Conservation (phyloP, 108 stramenopile genomes). For the Skeletonema marinoi region DNA sequence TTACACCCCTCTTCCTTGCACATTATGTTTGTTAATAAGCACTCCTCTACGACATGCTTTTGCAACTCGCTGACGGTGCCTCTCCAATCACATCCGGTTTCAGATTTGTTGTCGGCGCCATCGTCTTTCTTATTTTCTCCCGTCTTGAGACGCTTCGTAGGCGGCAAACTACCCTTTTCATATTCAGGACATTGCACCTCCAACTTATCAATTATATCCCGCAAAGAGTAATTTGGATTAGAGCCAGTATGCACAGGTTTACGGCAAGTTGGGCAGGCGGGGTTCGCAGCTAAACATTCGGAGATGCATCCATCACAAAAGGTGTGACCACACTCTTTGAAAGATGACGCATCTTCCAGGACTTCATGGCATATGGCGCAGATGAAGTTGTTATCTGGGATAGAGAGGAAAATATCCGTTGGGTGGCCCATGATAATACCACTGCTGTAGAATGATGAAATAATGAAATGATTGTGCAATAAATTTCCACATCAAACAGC, state of each 20-base stretch:
- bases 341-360: background rate
- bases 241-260: conserved; percentile 8
- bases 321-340: conserved; percentile 26
- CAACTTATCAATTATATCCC: conserved; percentile 5
- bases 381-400: background rate
- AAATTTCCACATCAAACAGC: too few species aligned
- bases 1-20: background rate
- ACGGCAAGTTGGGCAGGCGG: conserved; percentile 15
- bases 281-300: background rate
- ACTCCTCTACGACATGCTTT: background rate
- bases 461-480: too few species aligned
- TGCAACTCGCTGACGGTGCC: background rate
- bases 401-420: conserved; percentile 2
- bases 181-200: background rate
- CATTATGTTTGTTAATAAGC: background rate
- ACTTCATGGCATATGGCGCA: conserved; percentile 23
- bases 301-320: conserved; percentile 17
- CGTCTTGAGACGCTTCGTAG: background rate
- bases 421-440: background rate
- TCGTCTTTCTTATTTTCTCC: background rate
- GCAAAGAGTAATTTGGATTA: conserved; percentile 8
- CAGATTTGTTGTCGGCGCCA: background rate
- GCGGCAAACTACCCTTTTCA: background rate
- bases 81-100: background rate
- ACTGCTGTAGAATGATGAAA: too few species aligned